These are phyloP conservation scores for Musa acuminata DNA, from an alignment of 176 grass and related monocot species.

Conservation along the genomic window DNA sequence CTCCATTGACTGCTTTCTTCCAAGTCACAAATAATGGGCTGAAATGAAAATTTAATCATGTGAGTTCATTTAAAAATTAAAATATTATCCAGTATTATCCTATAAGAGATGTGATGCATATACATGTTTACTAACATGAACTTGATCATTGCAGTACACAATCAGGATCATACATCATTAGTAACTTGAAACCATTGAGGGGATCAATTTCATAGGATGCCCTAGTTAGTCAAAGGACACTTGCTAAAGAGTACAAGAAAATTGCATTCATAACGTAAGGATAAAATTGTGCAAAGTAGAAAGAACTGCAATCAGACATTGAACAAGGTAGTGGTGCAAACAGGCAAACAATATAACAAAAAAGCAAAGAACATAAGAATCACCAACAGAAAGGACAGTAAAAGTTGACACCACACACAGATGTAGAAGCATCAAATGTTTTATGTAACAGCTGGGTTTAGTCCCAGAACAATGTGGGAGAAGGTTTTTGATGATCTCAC, in stretches of 20 bases:
- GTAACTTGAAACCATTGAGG: too few relatives aligned
- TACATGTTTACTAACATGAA: background rate
- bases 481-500: too few relatives aligned
- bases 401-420: background rate
- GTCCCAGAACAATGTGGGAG: too few relatives aligned
- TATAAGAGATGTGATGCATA: background rate
- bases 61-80: background rate
- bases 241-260: background rate
- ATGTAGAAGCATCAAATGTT: background rate
- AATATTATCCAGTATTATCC: background rate
- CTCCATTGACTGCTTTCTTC: slow-evolving; percentile 90
- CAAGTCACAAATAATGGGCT: slow-evolving; percentile 98
- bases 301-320: too few relatives aligned
- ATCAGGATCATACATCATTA: too few relatives aligned
- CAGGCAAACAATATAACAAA: background rate
- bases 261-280: background rate
- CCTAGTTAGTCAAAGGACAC: too few relatives aligned
- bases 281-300: background rate
- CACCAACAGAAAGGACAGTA: background rate
- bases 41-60: slow-evolving; percentile 23
- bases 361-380: background rate
- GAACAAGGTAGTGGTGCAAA: background rate
- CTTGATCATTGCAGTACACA: too few relatives aligned
- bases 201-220: too few relatives aligned
- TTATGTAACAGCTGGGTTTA: too few relatives aligned